Evolutionary conservation across 108 stramenopile genomes (phyloP).

Genomic region (Phaeodactylum tricornutum): DNA sequence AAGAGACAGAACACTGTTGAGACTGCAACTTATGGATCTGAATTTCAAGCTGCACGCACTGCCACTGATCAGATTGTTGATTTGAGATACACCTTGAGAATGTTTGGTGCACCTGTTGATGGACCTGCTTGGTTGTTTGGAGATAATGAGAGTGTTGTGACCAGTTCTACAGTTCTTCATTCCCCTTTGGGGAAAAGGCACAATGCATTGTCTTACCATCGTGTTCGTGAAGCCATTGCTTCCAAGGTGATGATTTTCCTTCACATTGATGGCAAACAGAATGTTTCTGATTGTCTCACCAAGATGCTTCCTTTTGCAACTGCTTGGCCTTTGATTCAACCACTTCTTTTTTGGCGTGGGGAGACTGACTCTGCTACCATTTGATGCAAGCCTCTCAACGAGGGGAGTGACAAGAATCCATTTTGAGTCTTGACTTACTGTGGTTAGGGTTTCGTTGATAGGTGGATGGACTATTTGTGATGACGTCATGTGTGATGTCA

Average conservation of each 20-base stretch:
- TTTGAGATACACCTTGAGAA: conserved; percentile 18
- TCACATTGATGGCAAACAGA: conserved; percentile 6
- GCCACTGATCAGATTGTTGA: conserved; percentile 13
- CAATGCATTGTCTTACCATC: conserved; percentile 10
- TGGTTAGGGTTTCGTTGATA: no score
- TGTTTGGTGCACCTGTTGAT: conserved; percentile 16
- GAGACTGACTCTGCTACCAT: no score
- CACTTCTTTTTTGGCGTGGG: not conserved
- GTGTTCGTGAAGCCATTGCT: conserved; percentile 16
- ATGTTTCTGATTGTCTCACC: conserved; percentile 12
- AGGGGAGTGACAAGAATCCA: no score
- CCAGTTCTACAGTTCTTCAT: conserved; percentile 10
- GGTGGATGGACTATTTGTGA: no score
- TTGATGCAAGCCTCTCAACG: no score
- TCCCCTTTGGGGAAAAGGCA: conserved; percentile 11
- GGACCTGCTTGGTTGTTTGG: conserved; percentile 23
- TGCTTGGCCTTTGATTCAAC: not conserved
- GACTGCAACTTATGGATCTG: conserved; percentile 23
- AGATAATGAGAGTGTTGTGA: conserved; percentile 26
- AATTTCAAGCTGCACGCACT: conserved; percentile 26
- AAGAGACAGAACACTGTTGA: conserved; percentile 31
- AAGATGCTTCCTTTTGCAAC: not conserved
- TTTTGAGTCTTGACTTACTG: no score
- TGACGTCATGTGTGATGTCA: no score
- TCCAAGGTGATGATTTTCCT: conserved; percentile 2